Conservation (phyloP, 202 grass and related monocot species). For the Zizania palustris region DNA sequence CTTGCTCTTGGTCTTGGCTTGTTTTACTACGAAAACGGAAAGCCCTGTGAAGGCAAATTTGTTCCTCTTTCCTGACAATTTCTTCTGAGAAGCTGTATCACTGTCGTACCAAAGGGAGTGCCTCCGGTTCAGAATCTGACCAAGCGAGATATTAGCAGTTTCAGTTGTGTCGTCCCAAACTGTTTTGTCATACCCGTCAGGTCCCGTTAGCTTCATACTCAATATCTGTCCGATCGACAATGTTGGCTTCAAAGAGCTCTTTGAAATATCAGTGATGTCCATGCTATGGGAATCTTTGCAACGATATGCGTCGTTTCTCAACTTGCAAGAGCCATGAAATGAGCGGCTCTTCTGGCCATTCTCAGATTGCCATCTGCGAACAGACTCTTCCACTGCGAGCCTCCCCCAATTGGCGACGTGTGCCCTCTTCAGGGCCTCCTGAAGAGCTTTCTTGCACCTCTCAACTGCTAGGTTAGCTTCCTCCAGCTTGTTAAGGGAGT, state of each 20-base stretch:
- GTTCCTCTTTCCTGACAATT: constrained; percentile 62
- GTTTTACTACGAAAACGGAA: constrained; percentile 65
- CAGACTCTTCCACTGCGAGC: constrained; percentile 56
- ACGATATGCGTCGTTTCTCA: constrained; percentile 55
- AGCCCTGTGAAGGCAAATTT: constrained; percentile 73
- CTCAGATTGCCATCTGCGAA: constrained; percentile 42
- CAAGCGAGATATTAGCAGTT: constrained; percentile 63
- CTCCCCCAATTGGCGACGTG: constrained; percentile 57
- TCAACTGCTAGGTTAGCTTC: constrained; percentile 55
- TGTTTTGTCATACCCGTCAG: constrained; percentile 59
- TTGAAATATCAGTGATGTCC: constrained; percentile 37
- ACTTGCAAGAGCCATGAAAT: constrained; percentile 43
- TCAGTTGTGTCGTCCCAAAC: constrained; percentile 43
- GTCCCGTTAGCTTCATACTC: constrained; percentile 77
- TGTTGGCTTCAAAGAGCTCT: constrained; percentile 47
- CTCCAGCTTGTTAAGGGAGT: constrained; percentile 60
- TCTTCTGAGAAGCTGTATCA: constrained; percentile 29
- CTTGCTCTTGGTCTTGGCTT: constrained; percentile 77
- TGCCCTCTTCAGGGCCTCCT: constrained; percentile 62
- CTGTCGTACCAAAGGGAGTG: constrained; percentile 39
- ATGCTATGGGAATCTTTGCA: constrained; percentile 39
- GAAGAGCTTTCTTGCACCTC: constrained; percentile 58
- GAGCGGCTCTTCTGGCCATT: constrained; percentile 38
- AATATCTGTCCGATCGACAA: constrained; percentile 91
- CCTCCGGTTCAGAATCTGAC: constrained; percentile 75